Base-by-base conservation (phyloP, 202 grass and related monocot species). In the Cymbopogon flexuosus region DNA sequence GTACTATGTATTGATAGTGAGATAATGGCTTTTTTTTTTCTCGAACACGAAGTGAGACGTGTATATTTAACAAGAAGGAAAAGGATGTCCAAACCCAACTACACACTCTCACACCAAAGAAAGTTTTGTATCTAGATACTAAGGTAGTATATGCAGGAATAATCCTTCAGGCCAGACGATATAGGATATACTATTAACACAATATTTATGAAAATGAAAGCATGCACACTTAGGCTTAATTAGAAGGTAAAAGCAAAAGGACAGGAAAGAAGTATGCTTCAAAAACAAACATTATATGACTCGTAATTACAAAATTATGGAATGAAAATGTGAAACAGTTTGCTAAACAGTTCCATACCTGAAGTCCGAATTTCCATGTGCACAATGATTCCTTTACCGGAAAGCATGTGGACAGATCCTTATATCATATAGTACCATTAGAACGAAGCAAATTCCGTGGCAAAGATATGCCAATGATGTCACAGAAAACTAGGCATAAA, bases 401-500 rank as follows among this genome's bases (percentile, higher is more conserved):
- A 27, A 27, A 76, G 86, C 76, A 36, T 41, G 61, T 70, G 42
- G 8, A 76, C 33, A 80, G 42, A 64, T 80, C 46, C 45, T 65
- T 85, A 54, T 88, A 58, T 49, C 45, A 40, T 65, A 70, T 34
- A 65, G n/a, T 46, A 60, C 42, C 42, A 58, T 24, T 46, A 72
- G 33, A 67, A 33, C 27, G 21, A 15, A 82, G 65, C 12, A 61
- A 61, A 59, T 82, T 89, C 66, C 39, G 31, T 67, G 66, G 61
- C 72, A 62, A 89, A 82, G 23, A 78, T 85, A 78, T 71, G 22
- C 4, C 47, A 62, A 54, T 62, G 73, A 43, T 89, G 83, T 82
- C 72, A 85, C 16, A 82, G 11, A 77, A 81, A 85, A 81, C 47
- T 73, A 62, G 66, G 10, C 19, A 78, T 52, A 73, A 0, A 47